Evolutionary conservation across 2,329 filamentous ascomycete species (phyloP), one percentile per base, ranked within the genome.

Genomic region (Penicillium sp.): DNA sequence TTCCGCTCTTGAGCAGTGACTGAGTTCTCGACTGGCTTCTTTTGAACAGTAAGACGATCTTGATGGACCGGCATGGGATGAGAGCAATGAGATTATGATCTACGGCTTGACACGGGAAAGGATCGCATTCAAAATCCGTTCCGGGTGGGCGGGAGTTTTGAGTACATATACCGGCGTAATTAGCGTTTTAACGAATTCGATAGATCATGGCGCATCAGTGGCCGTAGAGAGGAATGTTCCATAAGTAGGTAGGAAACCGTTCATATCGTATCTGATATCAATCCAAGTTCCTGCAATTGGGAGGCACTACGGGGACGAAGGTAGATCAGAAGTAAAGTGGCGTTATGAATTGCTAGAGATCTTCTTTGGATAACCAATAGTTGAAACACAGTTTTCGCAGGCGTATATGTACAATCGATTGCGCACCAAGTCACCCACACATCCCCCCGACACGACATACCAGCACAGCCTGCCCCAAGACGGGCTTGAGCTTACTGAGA

Each of bases 141-240:
- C 37, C 29, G 26, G 36, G 18, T 33, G 37, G 45, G 42, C 40
- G 56, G 58, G 60, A 52, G 48, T 64, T 64, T 44, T 40, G 60
- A 52, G 56, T 63, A 63, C 59, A 68, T 67, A 64, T 61, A 56
- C 53, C 54, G 63, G 63, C 65, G 65, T 68, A 66, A 59, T 69
- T 71, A 71, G 69, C 69, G 67, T 66, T 66, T 69, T n/a, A n/a
- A n/a, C n/a, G 63, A 62, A 67, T 67, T 67, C 62, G 67, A 65
- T 68, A 62, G 58, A 62, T 57, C 39, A 50, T 21, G 52, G 40
- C 31, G 37, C 50, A 48, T 50, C n/a, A 37, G 19, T 34, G 16
- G 28, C 29, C 37, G 36, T 19, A n/a, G 9, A 14, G 23, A 24
- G 13, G 19, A 19, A 24, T 40, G 37, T 24, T 28, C 10, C 24